Conservation (phyloP, 768 basidiomycete species). For the Lentinula boryana region DNA sequence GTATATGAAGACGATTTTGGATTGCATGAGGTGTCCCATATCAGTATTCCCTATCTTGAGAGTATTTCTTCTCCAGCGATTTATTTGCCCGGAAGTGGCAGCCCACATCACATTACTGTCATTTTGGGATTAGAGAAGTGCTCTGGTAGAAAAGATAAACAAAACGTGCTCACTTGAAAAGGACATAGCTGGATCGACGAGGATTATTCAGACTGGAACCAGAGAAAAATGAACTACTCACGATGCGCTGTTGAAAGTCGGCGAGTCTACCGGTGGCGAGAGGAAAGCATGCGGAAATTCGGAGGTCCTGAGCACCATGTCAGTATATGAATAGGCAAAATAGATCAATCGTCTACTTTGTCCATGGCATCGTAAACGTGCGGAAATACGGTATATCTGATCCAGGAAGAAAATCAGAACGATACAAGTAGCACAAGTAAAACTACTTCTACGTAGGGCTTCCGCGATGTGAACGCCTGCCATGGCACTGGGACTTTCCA, state of each 20-base stretch:
- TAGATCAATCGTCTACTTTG: constrained; percentile 28
- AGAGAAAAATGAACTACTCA: constrained; percentile 20
- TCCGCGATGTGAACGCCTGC: constrained; percentile 71
- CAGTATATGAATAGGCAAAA: background rate
- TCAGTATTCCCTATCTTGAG: constrained; percentile 47
- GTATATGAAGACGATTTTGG: constrained; percentile 60
- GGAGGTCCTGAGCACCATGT: constrained; percentile 32
- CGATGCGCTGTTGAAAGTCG: constrained; percentile 57
- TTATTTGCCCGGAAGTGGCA: constrained; percentile 60
- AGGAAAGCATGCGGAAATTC: constrained; percentile 64
- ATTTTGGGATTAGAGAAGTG: background rate
- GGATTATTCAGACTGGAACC: background rate
- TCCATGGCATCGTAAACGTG: constrained; percentile 60
- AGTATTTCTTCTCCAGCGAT: constrained; percentile 52
- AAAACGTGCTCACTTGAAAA: constrained; percentile 41
- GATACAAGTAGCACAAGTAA: background rate
- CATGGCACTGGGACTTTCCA: constrained; percentile 67
- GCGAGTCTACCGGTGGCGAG: constrained; percentile 56
- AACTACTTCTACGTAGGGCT: constrained; percentile 39
- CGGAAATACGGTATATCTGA: constrained; percentile 60
- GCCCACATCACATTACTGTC: constrained; percentile 56
- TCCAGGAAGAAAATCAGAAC: background rate
- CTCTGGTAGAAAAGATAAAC: background rate
- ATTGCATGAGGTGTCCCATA: constrained; percentile 52
- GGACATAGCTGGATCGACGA: constrained; percentile 36